Conservation (phyloP, 306 rosid genomes). For the Astragalus membranaceus region DNA sequence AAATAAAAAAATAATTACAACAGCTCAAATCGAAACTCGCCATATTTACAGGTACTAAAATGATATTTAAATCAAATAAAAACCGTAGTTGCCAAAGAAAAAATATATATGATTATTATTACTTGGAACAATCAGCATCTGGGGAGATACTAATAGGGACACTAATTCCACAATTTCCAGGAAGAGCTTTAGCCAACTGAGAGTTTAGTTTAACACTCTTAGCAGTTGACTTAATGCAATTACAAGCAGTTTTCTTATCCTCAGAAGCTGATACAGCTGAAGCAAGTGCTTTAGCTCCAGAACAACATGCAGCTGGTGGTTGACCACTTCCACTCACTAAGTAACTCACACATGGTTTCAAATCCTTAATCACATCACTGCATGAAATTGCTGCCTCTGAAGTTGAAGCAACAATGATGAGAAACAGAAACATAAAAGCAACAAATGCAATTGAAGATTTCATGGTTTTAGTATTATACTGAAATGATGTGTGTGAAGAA, state of each 20-base stretch:
- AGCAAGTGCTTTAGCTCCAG: conserved; percentile 58
- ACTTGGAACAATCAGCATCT: conserved; percentile 67
- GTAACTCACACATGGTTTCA: conserved; percentile 62
- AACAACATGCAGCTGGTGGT: conserved; percentile 62
- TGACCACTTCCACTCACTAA: conserved; percentile 58
- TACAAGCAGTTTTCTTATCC: conserved; percentile 57
- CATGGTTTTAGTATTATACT: conserved; percentile 15
- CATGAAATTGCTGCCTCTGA: conserved; percentile 61
- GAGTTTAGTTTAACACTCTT: conserved; percentile 33
- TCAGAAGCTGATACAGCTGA: conserved; percentile 42
- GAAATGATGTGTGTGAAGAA: background rate
- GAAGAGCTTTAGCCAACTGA: conserved; percentile 59
- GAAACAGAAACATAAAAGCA: conserved; percentile 7
- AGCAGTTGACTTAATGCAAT: conserved; percentile 58
- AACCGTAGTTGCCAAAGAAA: background rate
- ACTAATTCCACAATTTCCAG: conserved; percentile 54
- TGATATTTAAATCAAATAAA: no score
- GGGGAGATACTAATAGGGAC: conserved; percentile 44
- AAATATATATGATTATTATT: background rate
- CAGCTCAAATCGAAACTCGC: no score
- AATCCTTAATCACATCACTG: conserved; percentile 45
- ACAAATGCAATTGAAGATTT: conserved; percentile 13
- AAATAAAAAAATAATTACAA: no score
- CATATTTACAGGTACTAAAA: no score
- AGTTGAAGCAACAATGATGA: conserved; percentile 32